These are phyloP conservation scores for Amniculicola lignicola DNA, from an alignment of 495 filamentous ascomycete genomes.

Conservation along the genomic window DNA sequence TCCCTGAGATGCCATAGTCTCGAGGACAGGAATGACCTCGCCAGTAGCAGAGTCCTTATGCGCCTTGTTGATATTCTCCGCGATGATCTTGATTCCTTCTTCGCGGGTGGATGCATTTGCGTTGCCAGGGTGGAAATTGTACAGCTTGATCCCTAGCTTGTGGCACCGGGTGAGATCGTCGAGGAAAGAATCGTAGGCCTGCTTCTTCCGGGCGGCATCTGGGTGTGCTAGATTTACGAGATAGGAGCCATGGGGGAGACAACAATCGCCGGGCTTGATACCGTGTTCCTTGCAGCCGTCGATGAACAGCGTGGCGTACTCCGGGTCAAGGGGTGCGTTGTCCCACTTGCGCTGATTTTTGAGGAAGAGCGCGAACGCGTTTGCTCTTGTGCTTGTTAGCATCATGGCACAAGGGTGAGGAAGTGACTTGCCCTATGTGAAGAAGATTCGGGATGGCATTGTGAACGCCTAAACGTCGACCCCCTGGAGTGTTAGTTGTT, in stretches of 20 bases:
- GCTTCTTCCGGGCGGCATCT: slow-evolving; percentile 73
- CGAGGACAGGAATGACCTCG: slow-evolving; percentile 75
- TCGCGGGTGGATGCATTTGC: slow-evolving; percentile 61
- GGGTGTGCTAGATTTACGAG: slow-evolving; percentile 90
- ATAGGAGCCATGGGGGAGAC: slow-evolving; percentile 87
- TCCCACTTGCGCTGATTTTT: slow-evolving; percentile 95
- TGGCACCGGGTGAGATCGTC: slow-evolving; percentile 90
- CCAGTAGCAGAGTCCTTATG: slow-evolving; percentile 62
- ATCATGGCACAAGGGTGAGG: slow-evolving; percentile 1
- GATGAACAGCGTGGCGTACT: slow-evolving; percentile 65
- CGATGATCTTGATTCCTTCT: slow-evolving; percentile 73
- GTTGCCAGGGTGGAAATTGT: slow-evolving; percentile 96
- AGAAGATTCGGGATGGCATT: slow-evolving; percentile 78
- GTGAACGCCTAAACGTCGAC: slow-evolving; percentile 65
- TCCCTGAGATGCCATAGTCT: slow-evolving; percentile 86
- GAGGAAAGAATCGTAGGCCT: slow-evolving; percentile 81
- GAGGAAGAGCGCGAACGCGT: slow-evolving; percentile 89
- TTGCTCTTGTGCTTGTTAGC: slow-evolving; percentile 56
- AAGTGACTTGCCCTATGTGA: slow-evolving; percentile 59
- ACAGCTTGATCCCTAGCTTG: slow-evolving; percentile 78
- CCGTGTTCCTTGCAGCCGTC: slow-evolving; percentile 62
- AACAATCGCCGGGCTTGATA: slow-evolving; percentile 64
- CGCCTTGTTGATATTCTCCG: slow-evolving; percentile 72
- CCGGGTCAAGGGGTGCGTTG: slow-evolving; percentile 71
- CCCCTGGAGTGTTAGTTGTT: slow-evolving; percentile 44